phyloP scores from a whole-genome alignment of 129 eudicot genomes.

The Pittosporum tobira region DNA sequence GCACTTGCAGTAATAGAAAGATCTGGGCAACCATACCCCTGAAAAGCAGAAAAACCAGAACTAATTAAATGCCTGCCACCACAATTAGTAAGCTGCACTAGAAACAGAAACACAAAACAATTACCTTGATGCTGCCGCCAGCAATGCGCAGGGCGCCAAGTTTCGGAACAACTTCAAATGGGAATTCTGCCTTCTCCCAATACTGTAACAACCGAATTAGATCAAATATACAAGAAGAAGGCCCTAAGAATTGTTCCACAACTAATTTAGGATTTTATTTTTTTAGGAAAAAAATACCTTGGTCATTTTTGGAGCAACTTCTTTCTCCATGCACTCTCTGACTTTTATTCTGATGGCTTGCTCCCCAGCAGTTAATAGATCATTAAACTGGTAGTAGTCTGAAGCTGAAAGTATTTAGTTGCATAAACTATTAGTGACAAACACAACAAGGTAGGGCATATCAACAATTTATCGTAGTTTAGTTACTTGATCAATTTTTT shows the following conservation, averaged over 20 bases:
- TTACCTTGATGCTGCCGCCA: conserved; percentile 94
- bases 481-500: neutral
- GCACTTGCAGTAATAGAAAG: conserved; percentile 83
- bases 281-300: conserved; percentile 35
- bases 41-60: conserved; percentile 15
- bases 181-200: conserved; percentile 99
- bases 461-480: neutral
- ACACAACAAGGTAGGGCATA: too few relatives aligned
- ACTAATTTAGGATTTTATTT: neutral
- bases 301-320: conserved; percentile 83
- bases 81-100: neutral
- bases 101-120: conserved; percentile 7
- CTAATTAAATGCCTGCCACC: neutral
- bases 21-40: conserved; percentile 98
- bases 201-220: conserved; percentile 68
- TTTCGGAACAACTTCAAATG: conserved; percentile 84
- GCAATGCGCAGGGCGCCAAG: conserved; percentile 73
- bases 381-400: conserved; percentile 80
- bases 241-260: neutral
- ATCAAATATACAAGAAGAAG: neutral
- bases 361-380: conserved; percentile 61
- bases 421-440: too few relatives aligned
- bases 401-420: conserved; percentile 44
- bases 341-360: conserved; percentile 55
- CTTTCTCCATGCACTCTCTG: conserved; percentile 69